Base-by-base conservation (phyloP, 768 basidiomycete genomes). In the Termitomyces sp. region DNA sequence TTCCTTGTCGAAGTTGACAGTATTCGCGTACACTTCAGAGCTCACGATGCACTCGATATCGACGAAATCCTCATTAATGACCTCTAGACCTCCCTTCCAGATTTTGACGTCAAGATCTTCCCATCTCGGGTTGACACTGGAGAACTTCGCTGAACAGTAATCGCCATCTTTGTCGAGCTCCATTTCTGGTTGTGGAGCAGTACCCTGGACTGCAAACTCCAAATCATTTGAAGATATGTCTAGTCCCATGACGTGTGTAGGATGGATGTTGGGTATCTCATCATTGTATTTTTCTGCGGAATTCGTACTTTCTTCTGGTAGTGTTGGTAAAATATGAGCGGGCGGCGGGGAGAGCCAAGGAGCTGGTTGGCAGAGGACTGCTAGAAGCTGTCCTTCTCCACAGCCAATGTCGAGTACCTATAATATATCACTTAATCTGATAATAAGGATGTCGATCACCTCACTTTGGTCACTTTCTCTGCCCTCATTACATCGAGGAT, bases 381-480 rank as follows among this genome's bases (percentile, higher is more conserved):
- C 71, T 14, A 95, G 82, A 8, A 95, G 79, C 43, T 86, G 78
- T 25, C 93, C 93, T 72, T 91, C 86, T 45, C 93, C 93, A 66
- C 93, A 96, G 4, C 93, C 93, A 32, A 93, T 77, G 67, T 96
- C 93, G 52, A 94, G 76, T 7, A 94, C 79, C 91, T 93, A 59
- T 29, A 15, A 32, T 38, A 10, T 14, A 43, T 60, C 47, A 40
- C 56, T 34, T 29, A n/a, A 49, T 46, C n/a, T 57, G 34, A 32
- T 25, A 51, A 47, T 36, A n/a, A 48, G 51, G 37, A 32, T 38
- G 38, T 31, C 43, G 11, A 51, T 20, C 11, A 31, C 69, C 78
- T 56, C 63, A 86, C 88, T 70, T 81, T 76, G 11, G 81, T 75
- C 42, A 88, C 78, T 20, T 72, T 72, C 64, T 89, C 85, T 36